Evolutionary conservation across 2,329 filamentous ascomycete species (phyloP), one percentile per base, ranked within the genome.

Genomic region (Pyrenochaeta sp.): DNA sequence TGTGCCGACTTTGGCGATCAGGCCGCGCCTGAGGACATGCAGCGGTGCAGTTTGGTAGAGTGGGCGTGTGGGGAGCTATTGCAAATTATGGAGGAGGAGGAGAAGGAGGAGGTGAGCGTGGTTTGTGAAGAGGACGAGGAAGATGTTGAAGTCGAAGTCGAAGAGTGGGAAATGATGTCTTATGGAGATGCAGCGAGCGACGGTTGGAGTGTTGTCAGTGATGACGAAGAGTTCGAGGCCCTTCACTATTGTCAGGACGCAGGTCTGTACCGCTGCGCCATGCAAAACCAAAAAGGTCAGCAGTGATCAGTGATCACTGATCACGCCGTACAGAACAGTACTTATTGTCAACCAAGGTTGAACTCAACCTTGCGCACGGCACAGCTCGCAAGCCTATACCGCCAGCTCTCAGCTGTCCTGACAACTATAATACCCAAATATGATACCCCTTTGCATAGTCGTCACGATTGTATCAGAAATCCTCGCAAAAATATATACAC

Each of bases 31-130:
- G 55, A 52, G 30, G 51, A 51, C 14, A 15, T 14, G 40, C 51
- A 52, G 36, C 36, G 17, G 11, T 58, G 51, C 49, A 30, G 33
- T 18, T 36, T 59, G 23, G 45, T 40, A 7, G 56, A 51, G 45
- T 59, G 56, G 56, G 41, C 30, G 3, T 18, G 10, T 12, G 56
- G 53, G 7, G 23, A 30, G 15, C 31, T 42, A 41, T 46, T 30
- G 40, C 33, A 7, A 15, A 23, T 30, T 4, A 37, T 58, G n/a
- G 10, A 31, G 15, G 12, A n/a, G 2, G 49, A 39, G 21, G 35
- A 55, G 21, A 12, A 14, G 7, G 18, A 29, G 40, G 12, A n/a
- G n/a, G n/a, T n/a, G n/a, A n/a, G n/a, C n/a, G n/a, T 32, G 15
- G 43, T 29, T 21, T 23, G 31, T 36, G 14, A 21, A n/a, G 17